Conservation (phyloP, 345 rosid genomes). For the Gossypium australe region DNA sequence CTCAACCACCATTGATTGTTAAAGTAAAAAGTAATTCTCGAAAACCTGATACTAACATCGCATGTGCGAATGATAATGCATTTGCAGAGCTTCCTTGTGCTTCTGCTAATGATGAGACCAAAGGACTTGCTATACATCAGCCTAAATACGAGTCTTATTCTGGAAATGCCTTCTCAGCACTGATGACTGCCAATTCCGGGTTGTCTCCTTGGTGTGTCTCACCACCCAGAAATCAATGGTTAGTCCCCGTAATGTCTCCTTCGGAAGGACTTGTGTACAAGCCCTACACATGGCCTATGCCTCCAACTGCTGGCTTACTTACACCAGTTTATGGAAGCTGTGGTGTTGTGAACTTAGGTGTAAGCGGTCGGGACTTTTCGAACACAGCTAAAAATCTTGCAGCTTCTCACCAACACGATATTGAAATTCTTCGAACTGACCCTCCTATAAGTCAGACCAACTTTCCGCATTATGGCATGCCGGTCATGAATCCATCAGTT, state of each 20-base stretch:
- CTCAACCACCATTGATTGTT: conserved; percentile 18
- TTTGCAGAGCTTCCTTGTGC: conserved; percentile 41
- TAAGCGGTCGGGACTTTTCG: conserved; percentile 11
- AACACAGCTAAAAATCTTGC: conserved; percentile 32
- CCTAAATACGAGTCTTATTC: conserved; percentile 8
- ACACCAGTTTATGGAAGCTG: conserved; percentile 46
- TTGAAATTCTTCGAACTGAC: conserved; percentile 20
- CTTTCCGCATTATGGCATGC: conserved; percentile 45
- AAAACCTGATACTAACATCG: conserved; percentile 23
- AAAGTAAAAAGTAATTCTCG: conserved; percentile 19
- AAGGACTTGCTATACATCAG: conserved; percentile 22
- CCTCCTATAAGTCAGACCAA: conserved; percentile 32
- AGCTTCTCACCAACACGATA: conserved; percentile 27
- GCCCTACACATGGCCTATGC: conserved; percentile 60
- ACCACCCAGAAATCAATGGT: conserved; percentile 62
- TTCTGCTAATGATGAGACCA: conserved; percentile 22
- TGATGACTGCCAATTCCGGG: conserved; percentile 16
- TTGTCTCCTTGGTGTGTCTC: conserved; percentile 41
- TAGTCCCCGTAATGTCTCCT: conserved; percentile 72
- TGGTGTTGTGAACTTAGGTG: conserved; percentile 24
- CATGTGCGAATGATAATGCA: conserved; percentile 38
- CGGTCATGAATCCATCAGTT: conserved; percentile 29
- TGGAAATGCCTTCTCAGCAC: conserved; percentile 19
- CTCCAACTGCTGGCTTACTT: conserved; percentile 41
- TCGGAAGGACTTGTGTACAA: conserved; percentile 82